Evolutionary conservation across 306 rosid genomes (phyloP).

Genomic region (Pueraria montana): DNA sequence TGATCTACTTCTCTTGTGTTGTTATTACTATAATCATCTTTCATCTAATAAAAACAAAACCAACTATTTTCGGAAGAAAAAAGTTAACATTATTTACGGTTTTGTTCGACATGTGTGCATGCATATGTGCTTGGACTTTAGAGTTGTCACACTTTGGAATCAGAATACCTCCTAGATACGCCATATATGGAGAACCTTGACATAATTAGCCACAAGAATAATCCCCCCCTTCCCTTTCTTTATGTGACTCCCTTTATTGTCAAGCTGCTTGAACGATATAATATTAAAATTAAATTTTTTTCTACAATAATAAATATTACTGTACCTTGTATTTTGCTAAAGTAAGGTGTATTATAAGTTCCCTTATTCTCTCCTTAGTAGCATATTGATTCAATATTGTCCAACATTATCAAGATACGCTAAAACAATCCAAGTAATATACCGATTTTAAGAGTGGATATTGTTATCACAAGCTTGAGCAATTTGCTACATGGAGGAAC

Average conservation of each 20-base stretch:
- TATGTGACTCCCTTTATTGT: constrained; percentile 3
- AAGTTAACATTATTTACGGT: constrained; percentile 20
- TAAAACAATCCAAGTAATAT: neutral
- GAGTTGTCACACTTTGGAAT: constrained; percentile 42
- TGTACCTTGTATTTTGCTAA: neutral
- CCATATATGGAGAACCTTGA: constrained; percentile 41
- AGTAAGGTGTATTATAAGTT: constrained; percentile 1
- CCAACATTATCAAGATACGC: neutral
- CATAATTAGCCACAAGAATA: constrained; percentile 34
- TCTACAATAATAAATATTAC: neutral
- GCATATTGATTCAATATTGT: constrained; percentile 6
- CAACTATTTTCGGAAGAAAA: neutral
- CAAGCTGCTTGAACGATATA: neutral
- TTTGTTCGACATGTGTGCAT: constrained; percentile 20
- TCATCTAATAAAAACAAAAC: constrained; percentile 20
- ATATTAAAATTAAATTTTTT: neutral
- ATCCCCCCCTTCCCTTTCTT: neutral
- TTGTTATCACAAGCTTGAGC: constrained; percentile 10
- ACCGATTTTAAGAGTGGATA: neutral
- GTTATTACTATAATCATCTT: constrained; percentile 15
- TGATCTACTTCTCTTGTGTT: neutral
- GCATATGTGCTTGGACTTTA: constrained; percentile 35
- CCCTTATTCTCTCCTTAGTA: neutral
- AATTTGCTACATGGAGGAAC: neutral
- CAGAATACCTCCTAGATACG: constrained; percentile 38